phyloP scores from a whole-genome alignment of 306 rosid genomes.

The Parietaria judaica region DNA sequence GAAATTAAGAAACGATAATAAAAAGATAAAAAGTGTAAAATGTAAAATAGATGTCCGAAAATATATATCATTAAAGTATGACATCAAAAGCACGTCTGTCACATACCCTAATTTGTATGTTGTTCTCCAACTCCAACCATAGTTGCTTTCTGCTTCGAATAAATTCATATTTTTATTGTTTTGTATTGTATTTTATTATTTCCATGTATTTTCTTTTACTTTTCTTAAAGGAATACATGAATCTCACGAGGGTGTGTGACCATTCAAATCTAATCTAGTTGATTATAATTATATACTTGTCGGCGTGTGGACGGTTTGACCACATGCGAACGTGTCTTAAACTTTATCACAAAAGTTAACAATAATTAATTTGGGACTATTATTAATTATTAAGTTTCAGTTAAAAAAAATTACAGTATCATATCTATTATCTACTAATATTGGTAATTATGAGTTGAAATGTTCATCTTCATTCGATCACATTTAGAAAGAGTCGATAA shows the following conservation, averaged over 20 bases:
- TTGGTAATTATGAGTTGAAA: too few relatives aligned
- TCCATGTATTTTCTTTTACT: background rate
- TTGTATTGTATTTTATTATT: background rate
- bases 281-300: background rate
- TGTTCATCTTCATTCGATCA: too few relatives aligned
- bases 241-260: conserved; percentile 6
- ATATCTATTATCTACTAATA: too few relatives aligned
- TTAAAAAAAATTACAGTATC: too few relatives aligned
- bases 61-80: too few relatives aligned
- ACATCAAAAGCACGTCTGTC: background rate
- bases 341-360: background rate
- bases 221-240: background rate
- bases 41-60: too few relatives aligned
- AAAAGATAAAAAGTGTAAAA: too few relatives aligned
- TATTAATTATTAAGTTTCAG: too few relatives aligned
- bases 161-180: background rate
- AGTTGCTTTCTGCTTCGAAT: background rate
- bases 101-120: background rate
- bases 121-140: conserved; percentile 1
- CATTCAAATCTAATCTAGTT: conserved; percentile 19
- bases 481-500: too few relatives aligned
- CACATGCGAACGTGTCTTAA: background rate
- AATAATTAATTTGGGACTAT: too few relatives aligned
- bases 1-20: too few relatives aligned
- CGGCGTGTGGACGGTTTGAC: conserved; percentile 6